These are phyloP conservation scores for Aurinia saxatilis DNA, from an alignment of 345 rosid species.

Conservation along the genomic window DNA sequence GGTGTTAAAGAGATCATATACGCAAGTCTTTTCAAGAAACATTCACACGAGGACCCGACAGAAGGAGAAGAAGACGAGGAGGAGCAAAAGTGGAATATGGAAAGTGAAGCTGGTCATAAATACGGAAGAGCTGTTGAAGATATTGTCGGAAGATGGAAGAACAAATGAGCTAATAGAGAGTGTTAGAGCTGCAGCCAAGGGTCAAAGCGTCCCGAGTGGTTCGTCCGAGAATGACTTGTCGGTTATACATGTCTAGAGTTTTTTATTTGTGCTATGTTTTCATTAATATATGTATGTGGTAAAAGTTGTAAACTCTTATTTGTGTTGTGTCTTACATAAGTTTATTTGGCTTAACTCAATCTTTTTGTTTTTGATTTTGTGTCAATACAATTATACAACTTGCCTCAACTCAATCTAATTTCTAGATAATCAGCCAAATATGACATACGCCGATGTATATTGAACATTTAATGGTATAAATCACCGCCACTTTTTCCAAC, in stretches of 20 bases:
- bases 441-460: neutral
- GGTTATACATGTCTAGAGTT: constrained; percentile 16
- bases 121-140: constrained; percentile 53
- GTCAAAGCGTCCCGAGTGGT: constrained; percentile 36
- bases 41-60: constrained; percentile 7
- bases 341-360: neutral
- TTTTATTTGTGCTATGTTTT: neutral
- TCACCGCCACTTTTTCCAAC: too few species aligned
- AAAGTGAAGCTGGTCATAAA: constrained; percentile 81
- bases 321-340: neutral
- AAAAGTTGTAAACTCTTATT: too few species aligned
- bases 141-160: constrained; percentile 51
- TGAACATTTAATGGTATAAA: neutral
- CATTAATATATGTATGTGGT: neutral
- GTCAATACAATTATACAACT: too few species aligned
- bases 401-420: too few species aligned
- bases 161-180: constrained; percentile 72
- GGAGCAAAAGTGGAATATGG: constrained; percentile 49
- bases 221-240: constrained; percentile 19
- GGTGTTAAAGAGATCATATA: constrained; percentile 52
- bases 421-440: too few species aligned
- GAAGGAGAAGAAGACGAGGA: constrained; percentile 11
- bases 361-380: too few species aligned
- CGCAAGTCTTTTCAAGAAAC: constrained; percentile 49
- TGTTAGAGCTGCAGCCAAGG: constrained; percentile 66